phyloP scores from a whole-genome alignment of 176 grass and related monocot genomes.

The Puccinellia tenuiflora region DNA sequence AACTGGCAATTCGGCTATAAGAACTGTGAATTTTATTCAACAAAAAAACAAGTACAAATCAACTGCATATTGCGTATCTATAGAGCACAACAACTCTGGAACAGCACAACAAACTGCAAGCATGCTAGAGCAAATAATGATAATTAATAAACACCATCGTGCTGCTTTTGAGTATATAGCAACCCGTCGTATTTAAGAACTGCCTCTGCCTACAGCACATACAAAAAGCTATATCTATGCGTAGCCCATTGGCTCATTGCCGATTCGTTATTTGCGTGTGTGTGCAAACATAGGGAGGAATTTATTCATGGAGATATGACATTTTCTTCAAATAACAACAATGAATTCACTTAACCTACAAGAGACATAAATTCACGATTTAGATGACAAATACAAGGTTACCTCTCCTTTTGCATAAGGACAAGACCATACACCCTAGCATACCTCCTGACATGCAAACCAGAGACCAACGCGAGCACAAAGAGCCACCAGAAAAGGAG shows the following conservation, averaged over 20 bases:
- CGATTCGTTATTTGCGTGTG: not conserved
- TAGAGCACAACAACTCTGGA: too few species aligned
- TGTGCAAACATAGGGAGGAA: not conserved
- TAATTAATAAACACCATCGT: not conserved
- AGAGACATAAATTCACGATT: not conserved
- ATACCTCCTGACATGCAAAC: not conserved
- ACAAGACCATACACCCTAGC: not conserved
- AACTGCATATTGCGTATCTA: not conserved
- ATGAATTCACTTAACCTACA: not conserved
- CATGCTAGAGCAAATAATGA: not conserved
- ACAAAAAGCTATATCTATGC: not conserved
- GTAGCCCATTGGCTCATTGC: not conserved
- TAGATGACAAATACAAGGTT: not conserved
- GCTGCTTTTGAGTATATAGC: not conserved
- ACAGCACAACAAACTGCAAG: not conserved
- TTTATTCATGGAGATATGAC: not conserved
- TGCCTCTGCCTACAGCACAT: not conserved
- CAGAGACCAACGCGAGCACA: not conserved
- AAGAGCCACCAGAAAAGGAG: not conserved
- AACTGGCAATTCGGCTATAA: not conserved
- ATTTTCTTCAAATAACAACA: not conserved
- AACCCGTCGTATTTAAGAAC: not conserved
- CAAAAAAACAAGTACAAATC: not conserved
- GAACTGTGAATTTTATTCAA: constrained; percentile 1
- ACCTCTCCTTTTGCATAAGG: not conserved